phyloP scores from a whole-genome alignment of 1,139 yeast genomes.

The Debaryomycetaceae sp. region DNA sequence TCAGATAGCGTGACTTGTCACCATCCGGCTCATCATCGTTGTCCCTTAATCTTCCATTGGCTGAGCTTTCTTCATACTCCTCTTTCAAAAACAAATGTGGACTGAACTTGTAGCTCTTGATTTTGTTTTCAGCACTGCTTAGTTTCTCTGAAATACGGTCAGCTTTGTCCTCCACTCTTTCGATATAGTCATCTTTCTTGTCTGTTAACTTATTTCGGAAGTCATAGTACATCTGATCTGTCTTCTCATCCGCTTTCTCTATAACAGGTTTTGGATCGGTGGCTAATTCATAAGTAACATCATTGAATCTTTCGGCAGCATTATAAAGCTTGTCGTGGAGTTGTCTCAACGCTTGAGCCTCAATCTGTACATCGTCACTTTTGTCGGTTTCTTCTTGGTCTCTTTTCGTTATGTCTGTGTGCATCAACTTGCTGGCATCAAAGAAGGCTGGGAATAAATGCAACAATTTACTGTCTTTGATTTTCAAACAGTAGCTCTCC shows the following conservation, averaged over 20 bases:
- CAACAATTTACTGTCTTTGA: constrained; percentile 24
- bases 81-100: constrained; percentile 11
- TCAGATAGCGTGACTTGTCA: neutral
- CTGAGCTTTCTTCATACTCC: constrained; percentile 4
- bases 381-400: constrained; percentile 3
- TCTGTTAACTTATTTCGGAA: constrained; percentile 8
- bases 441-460: constrained; percentile 30
- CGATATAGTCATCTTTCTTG: constrained; percentile 4
- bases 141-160: neutral
- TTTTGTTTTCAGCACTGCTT: neutral
- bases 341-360: constrained; percentile 10
- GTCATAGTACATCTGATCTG: constrained; percentile 15
- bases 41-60: neutral
- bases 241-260: constrained; percentile 17
- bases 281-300: constrained; percentile 17
- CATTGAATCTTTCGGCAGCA: constrained; percentile 16
- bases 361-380: constrained; percentile 14
- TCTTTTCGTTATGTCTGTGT: constrained; percentile 4
- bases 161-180: constrained; percentile 8
- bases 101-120: constrained; percentile 7
- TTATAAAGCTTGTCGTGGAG: constrained; percentile 16
- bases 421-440: constrained; percentile 8
- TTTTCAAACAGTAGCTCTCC: constrained; percentile 30
- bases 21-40: constrained; percentile 4
- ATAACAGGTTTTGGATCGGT: constrained; percentile 18